Percentiles rank a stretch among this genome's conserved stretches.
Evolutionary conservation across 176 grass and related monocot genomes (phyloP).

Genomic region (Oryza rufipogon): DNA sequence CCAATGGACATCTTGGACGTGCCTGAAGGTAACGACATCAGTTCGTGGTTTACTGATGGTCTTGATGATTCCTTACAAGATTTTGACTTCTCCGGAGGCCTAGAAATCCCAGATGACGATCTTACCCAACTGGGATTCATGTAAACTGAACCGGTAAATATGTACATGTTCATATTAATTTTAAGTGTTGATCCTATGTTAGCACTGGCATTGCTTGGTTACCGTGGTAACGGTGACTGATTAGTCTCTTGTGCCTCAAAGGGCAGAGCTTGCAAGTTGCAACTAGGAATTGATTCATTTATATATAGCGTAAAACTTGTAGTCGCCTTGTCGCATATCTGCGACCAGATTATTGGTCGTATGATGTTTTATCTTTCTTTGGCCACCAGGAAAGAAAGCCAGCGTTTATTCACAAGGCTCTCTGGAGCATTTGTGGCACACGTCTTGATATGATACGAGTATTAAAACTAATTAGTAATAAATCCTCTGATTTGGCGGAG

Average conservation of each 20-base stretch:
- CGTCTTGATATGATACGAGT: not conserved
- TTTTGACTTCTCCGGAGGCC: slow-evolving; percentile 56
- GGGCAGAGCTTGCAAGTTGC: slow-evolving; percentile 41
- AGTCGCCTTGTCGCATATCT: slow-evolving; percentile 15
- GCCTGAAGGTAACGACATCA: slow-evolving; percentile 58
- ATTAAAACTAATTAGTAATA: not conserved
- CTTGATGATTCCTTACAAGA: slow-evolving; percentile 57
- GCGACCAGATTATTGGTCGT: not conserved
- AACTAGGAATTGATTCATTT: slow-evolving; percentile 41
- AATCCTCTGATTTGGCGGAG: not conserved
- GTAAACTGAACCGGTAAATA: slow-evolving; percentile 37
- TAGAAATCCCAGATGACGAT: slow-evolving; percentile 65
- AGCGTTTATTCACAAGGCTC: not conserved
- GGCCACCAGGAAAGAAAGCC: not conserved
- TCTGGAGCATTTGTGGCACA: not conserved
- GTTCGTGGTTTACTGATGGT: slow-evolving; percentile 51
- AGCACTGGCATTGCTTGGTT: slow-evolving; percentile 11
- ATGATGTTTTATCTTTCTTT: not conserved
- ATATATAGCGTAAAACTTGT: not conserved
- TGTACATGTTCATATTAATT: slow-evolving; percentile 41
- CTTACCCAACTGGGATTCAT: slow-evolving; percentile 59
- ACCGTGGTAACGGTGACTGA: slow-evolving; percentile 22
- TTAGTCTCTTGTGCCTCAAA: slow-evolving; percentile 28
- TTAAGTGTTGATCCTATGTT: slow-evolving; percentile 43
- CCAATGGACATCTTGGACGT: slow-evolving; percentile 58